phyloP scores from a whole-genome alignment of 2,329 filamentous ascomycete genomes.

The Talaromyces sp. region DNA sequence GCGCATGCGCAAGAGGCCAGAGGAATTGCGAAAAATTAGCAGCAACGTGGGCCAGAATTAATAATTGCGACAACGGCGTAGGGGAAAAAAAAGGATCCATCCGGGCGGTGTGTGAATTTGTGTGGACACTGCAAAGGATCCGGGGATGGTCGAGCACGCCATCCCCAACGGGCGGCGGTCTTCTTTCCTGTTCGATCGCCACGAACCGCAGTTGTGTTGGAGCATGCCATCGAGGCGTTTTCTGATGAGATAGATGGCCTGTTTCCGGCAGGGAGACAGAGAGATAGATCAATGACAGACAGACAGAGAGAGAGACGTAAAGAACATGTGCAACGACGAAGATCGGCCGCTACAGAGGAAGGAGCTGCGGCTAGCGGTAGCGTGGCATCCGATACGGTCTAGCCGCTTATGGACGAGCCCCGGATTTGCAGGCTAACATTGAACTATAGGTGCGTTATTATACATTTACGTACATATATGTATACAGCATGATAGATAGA shows the following conservation, averaged over 20 bases:
- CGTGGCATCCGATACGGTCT: not conserved
- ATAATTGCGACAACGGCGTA: not conserved
- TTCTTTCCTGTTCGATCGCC: not conserved
- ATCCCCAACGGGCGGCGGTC: not conserved
- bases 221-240: not conserved
- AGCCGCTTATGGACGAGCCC: not conserved
- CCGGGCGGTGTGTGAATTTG: not conserved
- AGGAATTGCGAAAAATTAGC: constrained; percentile 6
- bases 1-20: constrained; percentile 1
- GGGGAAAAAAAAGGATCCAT: not conserved
- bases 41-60: not conserved
- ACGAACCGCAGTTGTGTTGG: not conserved
- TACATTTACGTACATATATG: too few relatives aligned
- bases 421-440: too few relatives aligned
- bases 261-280: too few relatives aligned
- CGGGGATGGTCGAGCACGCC: not conserved
- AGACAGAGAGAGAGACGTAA: too few relatives aligned
- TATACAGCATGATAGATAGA: too few relatives aligned
- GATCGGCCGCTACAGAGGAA: not conserved
- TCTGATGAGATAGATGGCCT: not conserved
- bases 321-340: not conserved
- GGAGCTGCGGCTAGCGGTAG: not conserved
- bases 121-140: not conserved
- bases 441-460: too few relatives aligned
- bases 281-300: too few relatives aligned